Evolutionary conservation across 768 basidiomycete species (phyloP).

Genomic region (Amanita pseudoporphyria): DNA sequence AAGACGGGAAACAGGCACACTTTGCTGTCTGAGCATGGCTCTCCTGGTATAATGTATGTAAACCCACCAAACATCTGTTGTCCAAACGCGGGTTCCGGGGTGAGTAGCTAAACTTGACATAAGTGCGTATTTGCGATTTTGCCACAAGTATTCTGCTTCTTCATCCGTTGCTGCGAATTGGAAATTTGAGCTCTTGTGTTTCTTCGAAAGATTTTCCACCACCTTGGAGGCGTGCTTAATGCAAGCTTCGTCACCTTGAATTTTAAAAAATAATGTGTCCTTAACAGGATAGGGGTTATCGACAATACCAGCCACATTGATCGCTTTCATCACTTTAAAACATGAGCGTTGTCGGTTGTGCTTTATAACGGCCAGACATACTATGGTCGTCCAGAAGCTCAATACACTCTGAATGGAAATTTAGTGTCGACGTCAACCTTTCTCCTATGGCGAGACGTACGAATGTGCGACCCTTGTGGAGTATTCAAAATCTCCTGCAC

Average conservation of each 20-base stretch:
- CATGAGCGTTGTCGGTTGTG: background rate
- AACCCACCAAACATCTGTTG: conserved; percentile 79
- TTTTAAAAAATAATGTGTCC: conserved; percentile 87
- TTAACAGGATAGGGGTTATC: conserved; percentile 53
- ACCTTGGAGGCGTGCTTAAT: conserved; percentile 48
- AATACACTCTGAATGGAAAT: conserved; percentile 57
- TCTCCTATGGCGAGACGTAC: conserved; percentile 30
- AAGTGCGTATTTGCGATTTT: conserved; percentile 78
- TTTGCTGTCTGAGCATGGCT: conserved; percentile 15
- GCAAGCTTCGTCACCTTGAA: conserved; percentile 64
- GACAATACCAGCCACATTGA: conserved; percentile 56
- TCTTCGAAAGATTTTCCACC: conserved; percentile 52
- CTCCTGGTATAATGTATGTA: background rate
- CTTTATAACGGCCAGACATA: conserved; percentile 13
- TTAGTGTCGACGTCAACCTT: background rate
- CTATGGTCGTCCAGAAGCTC: conserved; percentile 78
- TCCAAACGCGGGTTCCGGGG: conserved; percentile 67
- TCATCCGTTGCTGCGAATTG: conserved; percentile 65
- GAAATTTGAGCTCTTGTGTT: conserved; percentile 60
- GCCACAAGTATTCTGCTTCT: conserved; percentile 74
- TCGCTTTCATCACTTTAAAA: conserved; percentile 64
- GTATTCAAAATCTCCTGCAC: conserved; percentile 74
- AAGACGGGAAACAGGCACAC: conserved; percentile 61
- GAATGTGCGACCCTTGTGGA: conserved; percentile 62
- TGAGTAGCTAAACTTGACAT: conserved; percentile 57